Percentiles rank a stretch among this genome's conserved stretches.
These are phyloP conservation scores for Leishmania mexicana DNA, from an alignment of 208 protist species.

Conservation along the genomic window DNA sequence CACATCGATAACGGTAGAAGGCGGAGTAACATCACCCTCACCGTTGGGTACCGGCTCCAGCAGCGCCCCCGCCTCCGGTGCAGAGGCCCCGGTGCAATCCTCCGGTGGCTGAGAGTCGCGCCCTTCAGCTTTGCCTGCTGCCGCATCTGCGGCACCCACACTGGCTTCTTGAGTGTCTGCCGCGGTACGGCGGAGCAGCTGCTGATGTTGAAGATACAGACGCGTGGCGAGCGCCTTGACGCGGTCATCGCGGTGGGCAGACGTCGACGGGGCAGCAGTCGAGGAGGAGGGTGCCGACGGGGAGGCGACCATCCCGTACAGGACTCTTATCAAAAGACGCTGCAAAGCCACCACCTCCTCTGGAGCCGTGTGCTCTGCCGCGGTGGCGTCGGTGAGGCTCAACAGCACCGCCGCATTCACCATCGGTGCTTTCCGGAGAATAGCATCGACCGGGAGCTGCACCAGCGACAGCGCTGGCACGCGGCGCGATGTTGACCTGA, in stretches of 20 bases:
- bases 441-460: slow-evolving; percentile 6
- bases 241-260: slow-evolving; percentile 13
- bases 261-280: background rate
- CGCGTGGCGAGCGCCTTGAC: slow-evolving; percentile 27
- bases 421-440: slow-evolving; percentile 21
- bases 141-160: background rate
- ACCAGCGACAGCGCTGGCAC: slow-evolving; percentile 12
- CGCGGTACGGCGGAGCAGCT: slow-evolving; percentile 2
- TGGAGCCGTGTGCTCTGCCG: background rate
- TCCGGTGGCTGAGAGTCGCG: background rate
- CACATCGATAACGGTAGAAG: background rate
- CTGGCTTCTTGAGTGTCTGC: background rate
- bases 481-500: background rate
- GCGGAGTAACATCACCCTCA: background rate
- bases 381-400: background rate
- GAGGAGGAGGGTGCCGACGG: background rate
- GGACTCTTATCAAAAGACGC: background rate
- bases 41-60: background rate
- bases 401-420: slow-evolving; percentile 22
- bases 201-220: slow-evolving; percentile 28
- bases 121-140: background rate
- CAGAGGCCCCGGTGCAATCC: background rate
- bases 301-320: background rate
- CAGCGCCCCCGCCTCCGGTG: background rate
- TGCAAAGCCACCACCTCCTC: background rate